Evolutionary conservation across 148 eudicot species (phyloP).

Genomic region (Chenopodium berlandieri): DNA sequence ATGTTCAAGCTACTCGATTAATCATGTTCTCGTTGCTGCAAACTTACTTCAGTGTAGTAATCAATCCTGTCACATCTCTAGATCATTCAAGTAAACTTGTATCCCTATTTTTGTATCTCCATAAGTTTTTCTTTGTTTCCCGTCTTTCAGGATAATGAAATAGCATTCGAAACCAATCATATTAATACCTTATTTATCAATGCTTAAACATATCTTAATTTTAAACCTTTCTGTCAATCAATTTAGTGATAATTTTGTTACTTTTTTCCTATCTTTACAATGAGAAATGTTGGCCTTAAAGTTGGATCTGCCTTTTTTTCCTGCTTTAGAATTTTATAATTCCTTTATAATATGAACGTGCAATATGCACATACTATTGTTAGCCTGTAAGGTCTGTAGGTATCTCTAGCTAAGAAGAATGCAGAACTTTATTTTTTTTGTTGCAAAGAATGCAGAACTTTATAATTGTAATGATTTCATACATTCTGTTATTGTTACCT

Average conservation of each 20-base stretch:
- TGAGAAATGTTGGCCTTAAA: neutral
- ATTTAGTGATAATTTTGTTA: neutral
- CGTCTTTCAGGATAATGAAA: constrained; percentile 14
- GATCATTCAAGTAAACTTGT: constrained; percentile 6
- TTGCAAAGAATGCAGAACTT: constrained; percentile 20
- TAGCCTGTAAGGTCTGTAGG: neutral
- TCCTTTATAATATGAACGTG: neutral
- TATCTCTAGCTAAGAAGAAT: constrained; percentile 29
- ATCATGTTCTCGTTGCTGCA: constrained; percentile 23
- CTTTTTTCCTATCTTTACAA: constrained; percentile 5
- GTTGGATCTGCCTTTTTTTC: neutral
- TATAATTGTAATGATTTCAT: constrained; percentile 17
- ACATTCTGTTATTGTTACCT: neutral
- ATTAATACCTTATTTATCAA: neutral
- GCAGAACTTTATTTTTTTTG: neutral
- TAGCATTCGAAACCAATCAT: neutral
- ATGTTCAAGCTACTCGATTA: constrained; percentile 4
- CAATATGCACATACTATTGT: constrained; percentile 10
- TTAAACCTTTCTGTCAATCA: neutral
- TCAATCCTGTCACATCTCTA: constrained; percentile 3
- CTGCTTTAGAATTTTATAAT: neutral
- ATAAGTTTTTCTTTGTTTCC: constrained; percentile 10
- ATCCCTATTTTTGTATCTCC: neutral
- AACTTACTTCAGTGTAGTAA: constrained; percentile 17
- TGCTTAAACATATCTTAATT: neutral